Conservation (phyloP, 345 rosid species). For the Triadica sebifera region DNA sequence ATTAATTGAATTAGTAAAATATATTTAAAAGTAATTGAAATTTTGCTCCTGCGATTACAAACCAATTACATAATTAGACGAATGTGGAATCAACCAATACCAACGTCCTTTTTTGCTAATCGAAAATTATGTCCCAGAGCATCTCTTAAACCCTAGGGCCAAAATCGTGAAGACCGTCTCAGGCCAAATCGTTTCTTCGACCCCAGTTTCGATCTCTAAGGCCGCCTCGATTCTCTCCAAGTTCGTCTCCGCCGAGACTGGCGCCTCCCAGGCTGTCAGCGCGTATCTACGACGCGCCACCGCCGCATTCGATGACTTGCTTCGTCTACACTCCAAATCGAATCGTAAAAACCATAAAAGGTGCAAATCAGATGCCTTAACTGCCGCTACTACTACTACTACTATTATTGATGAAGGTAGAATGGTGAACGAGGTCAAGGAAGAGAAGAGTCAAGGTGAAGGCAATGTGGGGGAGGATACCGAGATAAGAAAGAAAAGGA, state of each 20-base stretch:
- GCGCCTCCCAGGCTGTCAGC: constrained; percentile 49
- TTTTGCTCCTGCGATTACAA: too few species aligned
- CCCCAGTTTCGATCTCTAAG: constrained; percentile 31
- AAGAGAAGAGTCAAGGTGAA: background rate
- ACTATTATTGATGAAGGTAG: background rate
- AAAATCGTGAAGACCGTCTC: constrained; percentile 42
- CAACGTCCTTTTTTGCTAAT: too few species aligned
- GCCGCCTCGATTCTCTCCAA: constrained; percentile 45
- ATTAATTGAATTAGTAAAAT: too few species aligned
- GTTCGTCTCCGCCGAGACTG: constrained; percentile 40
- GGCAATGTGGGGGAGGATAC: background rate
- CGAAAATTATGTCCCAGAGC: too few species aligned
- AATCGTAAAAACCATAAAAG: constrained; percentile 6
- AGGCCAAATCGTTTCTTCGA: constrained; percentile 30
- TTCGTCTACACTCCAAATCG: constrained; percentile 28
- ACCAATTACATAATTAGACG: too few species aligned
- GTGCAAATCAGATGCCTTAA: constrained; percentile 9
- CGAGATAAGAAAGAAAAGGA: background rate
- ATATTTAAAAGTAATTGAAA: too few species aligned
- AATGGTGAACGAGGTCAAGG: background rate
- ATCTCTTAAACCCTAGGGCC: background rate
- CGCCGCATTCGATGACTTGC: constrained; percentile 38
- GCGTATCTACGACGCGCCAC: constrained; percentile 49
- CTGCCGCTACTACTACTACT: constrained; percentile 1
- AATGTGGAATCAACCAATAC: too few species aligned